Conservation (phyloP, 192 early-diverging fungal genomes). For the Rhizoclosmatium globosum region DNA sequence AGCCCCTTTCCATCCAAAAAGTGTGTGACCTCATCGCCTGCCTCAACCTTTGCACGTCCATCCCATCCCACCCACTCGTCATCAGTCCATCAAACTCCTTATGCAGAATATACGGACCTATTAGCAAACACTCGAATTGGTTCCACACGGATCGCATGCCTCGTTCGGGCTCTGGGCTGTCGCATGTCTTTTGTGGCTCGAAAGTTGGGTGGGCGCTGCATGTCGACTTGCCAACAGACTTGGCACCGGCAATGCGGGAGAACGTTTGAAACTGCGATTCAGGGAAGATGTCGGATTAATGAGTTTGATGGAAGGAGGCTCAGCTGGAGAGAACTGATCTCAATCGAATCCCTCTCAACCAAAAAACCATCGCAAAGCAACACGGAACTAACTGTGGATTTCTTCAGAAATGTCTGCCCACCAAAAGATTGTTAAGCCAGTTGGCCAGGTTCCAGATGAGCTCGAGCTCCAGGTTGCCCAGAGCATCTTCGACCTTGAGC, state of each 20-base stretch:
- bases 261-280: not conserved
- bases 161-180: not conserved
- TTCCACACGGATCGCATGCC: not conserved
- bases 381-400: not conserved
- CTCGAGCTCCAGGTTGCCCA: slow-evolving; percentile 96
- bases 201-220: not conserved
- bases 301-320: not conserved
- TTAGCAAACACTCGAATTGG: not conserved
- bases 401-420: slow-evolving; percentile 36
- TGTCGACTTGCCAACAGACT: too few species aligned
- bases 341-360: not conserved
- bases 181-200: not conserved
- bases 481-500: slow-evolving; percentile 94
- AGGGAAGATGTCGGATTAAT: not conserved
- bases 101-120: not conserved
- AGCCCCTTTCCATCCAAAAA: slow-evolving; percentile 2
- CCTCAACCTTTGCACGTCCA: not conserved
- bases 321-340: not conserved
- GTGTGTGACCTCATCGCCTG: not conserved
- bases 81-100: not conserved
- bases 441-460: slow-evolving; percentile 72
- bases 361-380: not conserved
- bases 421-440: slow-evolving; percentile 68
- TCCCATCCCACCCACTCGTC: slow-evolving; percentile 1
- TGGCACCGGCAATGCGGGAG: not conserved